Percentiles rank a stretch among this genome's conserved stretches.
Evolutionary conservation across 2,329 filamentous ascomycete genomes (phyloP).

Genomic region (Ophiostoma pallidulum): DNA sequence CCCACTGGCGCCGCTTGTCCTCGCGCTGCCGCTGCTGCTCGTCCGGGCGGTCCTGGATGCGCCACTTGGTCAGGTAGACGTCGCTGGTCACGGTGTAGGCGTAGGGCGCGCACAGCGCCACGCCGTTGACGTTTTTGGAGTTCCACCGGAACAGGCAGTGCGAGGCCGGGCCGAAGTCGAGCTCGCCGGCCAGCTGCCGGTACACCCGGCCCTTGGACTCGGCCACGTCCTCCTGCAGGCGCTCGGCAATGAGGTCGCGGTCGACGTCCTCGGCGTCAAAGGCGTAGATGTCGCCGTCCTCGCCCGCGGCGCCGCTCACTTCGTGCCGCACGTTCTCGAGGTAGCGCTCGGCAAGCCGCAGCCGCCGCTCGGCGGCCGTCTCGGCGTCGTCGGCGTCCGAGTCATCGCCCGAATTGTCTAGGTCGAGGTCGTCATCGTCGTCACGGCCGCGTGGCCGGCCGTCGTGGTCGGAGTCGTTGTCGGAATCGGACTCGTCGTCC

Average conservation of each 20-base stretch:
- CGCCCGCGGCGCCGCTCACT: slow-evolving; percentile 35
- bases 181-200: slow-evolving; percentile 62
- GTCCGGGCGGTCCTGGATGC: slow-evolving; percentile 57
- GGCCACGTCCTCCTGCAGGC: slow-evolving; percentile 83
- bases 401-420: slow-evolving; percentile 28
- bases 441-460: slow-evolving; percentile 53
- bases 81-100: slow-evolving; percentile 88
- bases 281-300: slow-evolving; percentile 54
- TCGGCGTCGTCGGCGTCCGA: slow-evolving; percentile 65
- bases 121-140: slow-evolving; percentile 65
- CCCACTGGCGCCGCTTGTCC: slow-evolving; percentile 23
- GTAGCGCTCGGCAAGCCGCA: slow-evolving; percentile 85
- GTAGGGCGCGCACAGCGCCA: slow-evolving; percentile 70
- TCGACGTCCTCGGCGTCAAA: slow-evolving; percentile 95
- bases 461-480: slow-evolving; percentile 62
- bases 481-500: slow-evolving; percentile 33
- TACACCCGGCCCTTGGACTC: slow-evolving; percentile 88
- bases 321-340: slow-evolving; percentile 81
- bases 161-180: slow-evolving; percentile 58
- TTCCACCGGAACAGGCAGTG: slow-evolving; percentile 71
- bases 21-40: slow-evolving; percentile 52
- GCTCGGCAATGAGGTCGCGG: slow-evolving; percentile 80
- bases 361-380: slow-evolving; percentile 78
- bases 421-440: slow-evolving; percentile 44
- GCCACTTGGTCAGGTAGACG: slow-evolving; percentile 79